Conservation (phyloP, 2,329 filamentous ascomycete genomes). For the Septoria linicola region DNA sequence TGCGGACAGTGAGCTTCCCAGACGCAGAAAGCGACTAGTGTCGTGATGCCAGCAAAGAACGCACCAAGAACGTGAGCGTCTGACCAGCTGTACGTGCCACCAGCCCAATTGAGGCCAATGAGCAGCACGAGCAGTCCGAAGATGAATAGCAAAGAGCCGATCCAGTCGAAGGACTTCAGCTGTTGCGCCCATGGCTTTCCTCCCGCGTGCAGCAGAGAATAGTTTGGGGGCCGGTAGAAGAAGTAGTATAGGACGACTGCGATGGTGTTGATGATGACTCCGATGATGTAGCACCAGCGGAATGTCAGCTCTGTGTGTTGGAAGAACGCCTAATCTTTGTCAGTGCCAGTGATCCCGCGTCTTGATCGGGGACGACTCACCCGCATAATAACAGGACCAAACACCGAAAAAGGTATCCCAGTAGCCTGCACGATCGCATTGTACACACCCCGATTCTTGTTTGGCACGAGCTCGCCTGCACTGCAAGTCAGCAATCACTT, state of each 20-base stretch:
- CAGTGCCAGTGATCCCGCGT: neutral
- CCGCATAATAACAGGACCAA: constrained; percentile 21
- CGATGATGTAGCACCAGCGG: constrained; percentile 22
- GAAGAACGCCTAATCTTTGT: constrained; percentile 16
- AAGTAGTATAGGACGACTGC: constrained; percentile 21
- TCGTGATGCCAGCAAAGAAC: constrained; percentile 19
- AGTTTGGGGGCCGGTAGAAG: constrained; percentile 26
- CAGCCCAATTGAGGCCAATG: constrained; percentile 27
- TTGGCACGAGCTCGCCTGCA: constrained; percentile 21
- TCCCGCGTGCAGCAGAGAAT: constrained; percentile 18
- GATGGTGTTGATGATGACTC: constrained; percentile 22
- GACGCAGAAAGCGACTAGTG: constrained; percentile 18
- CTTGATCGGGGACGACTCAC: neutral
- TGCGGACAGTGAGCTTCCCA: constrained; percentile 27
- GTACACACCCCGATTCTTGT: constrained; percentile 20
- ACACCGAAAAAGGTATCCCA: constrained; percentile 22
- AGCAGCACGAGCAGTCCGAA: constrained; percentile 23
- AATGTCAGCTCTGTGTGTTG: constrained; percentile 19
- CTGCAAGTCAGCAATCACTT: too few relatives aligned
- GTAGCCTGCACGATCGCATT: constrained; percentile 23
- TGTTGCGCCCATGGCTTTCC: constrained; percentile 21
- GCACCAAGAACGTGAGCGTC: constrained; percentile 20
- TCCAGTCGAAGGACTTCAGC: constrained; percentile 22
- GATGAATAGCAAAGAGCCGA: constrained; percentile 23
- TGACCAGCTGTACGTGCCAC: constrained; percentile 21